Evolutionary conservation across 495 filamentous ascomycete genomes (phyloP).

Genomic region (Lepraria neglecta): DNA sequence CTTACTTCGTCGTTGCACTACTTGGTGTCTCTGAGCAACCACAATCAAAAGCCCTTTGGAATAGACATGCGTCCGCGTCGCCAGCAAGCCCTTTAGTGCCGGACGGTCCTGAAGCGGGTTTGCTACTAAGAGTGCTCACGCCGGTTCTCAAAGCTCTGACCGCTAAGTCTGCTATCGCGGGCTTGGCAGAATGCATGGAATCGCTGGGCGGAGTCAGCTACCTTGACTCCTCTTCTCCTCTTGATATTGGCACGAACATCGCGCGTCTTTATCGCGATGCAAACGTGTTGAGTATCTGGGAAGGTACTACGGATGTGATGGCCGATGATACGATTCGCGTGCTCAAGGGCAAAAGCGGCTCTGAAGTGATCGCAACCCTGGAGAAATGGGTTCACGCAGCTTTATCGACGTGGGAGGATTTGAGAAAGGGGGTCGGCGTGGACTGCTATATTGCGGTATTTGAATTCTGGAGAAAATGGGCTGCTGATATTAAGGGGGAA

Average conservation of each 20-base stretch:
- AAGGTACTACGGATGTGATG: conserved; percentile 68
- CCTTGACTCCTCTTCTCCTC: conserved; percentile 40
- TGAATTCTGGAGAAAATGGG: neutral
- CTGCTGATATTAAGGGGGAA: conserved; percentile 5
- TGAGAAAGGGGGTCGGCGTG: neutral
- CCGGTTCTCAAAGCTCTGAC: conserved; percentile 60
- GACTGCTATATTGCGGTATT: neutral
- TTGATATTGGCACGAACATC: conserved; percentile 52
- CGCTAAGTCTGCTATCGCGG: conserved; percentile 48
- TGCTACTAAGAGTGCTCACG: conserved; percentile 57
- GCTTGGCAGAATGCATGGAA: conserved; percentile 61
- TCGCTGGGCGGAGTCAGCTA: conserved; percentile 71
- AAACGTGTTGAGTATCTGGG: conserved; percentile 63
- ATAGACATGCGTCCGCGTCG: neutral
- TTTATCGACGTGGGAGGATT: conserved; percentile 14
- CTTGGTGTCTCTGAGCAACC: conserved; percentile 46
- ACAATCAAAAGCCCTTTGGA: neutral
- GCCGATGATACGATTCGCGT: conserved; percentile 55
- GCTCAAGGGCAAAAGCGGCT: conserved; percentile 40
- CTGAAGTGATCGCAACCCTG: conserved; percentile 38
- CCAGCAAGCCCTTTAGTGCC: conserved; percentile 13
- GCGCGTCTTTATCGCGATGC: conserved; percentile 60
- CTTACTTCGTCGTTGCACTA: conserved; percentile 54
- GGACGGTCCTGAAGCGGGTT: conserved; percentile 1
- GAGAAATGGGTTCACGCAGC: conserved; percentile 32